Base-by-base conservation (phyloP, 2,329 filamentous ascomycete genomes). In the Fusarium incarnatum region DNA sequence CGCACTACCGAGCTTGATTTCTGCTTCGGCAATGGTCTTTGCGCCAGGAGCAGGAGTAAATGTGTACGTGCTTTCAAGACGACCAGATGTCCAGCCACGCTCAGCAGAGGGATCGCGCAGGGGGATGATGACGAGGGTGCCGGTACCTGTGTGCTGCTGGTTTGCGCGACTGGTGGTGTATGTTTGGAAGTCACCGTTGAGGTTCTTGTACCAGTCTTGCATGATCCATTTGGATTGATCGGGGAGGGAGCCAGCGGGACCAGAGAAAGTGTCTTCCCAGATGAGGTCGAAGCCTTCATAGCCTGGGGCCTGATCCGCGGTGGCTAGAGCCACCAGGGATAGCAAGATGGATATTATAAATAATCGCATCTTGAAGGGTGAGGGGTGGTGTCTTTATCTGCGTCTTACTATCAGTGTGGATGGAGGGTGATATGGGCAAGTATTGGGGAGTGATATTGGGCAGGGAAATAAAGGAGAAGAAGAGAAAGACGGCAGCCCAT, bases 51-150 rank as follows among this genome's bases (percentile, higher is more conserved):
- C 25, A 0, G 85, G 83, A 0, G 81, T 83, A 73, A 84, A 85
- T 13, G 79, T 79, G 66, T 83, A 82, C 50, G 75, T 80, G 68
- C 80, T 81, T 77, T 87, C 85, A 66, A 86, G 75, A n/a, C 85
- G 82, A 9, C 81, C 84, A 1, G 84, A 86, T 0, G 84, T 85
- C 85, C 85, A 87, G 18, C 77, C 72, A 8, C 77, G 78, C 6
- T 65, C 63, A 44, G 73, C 63, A 9, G 63, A 62, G 0, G 37
- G 8, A 46, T 82, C 78, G n/a, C 76, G 74, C 73, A 79, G 79
- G 2, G 85, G 85, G 0, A 86, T 79, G 54, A 87, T 78, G 75
- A 86, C 84, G 13, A 87, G 75, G 1, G 83, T 84, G 6, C 76
- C 67, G 22, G 82, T 83, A 8, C 84, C 84, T n/a, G 80, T 83